Conservation (phyloP, 1,139 yeast genomes). For the Yamadazyma diospyri region DNA sequence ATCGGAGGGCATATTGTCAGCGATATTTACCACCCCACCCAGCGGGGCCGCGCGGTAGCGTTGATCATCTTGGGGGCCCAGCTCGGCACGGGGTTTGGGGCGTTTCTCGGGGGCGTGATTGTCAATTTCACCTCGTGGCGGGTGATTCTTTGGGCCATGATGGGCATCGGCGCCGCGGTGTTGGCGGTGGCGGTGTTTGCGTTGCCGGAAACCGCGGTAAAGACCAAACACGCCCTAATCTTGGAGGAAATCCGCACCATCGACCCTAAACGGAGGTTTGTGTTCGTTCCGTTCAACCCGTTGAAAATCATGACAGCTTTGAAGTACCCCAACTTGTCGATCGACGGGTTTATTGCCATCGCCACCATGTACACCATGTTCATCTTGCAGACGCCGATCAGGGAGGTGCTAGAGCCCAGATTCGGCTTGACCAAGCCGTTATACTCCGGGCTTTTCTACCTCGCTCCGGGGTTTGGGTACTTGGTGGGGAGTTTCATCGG, state of each 20-base stretch:
- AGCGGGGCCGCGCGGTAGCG: constrained; percentile 48
- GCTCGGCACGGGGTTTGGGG: constrained; percentile 47
- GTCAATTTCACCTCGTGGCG: constrained; percentile 51
- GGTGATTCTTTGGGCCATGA: constrained; percentile 44
- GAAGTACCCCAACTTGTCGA: constrained; percentile 35
- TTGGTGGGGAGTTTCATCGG: constrained; percentile 47
- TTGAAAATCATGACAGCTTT: constrained; percentile 36
- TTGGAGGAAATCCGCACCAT: constrained; percentile 16
- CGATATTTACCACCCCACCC: constrained; percentile 43
- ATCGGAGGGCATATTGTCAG: constrained; percentile 45
- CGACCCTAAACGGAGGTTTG: constrained; percentile 30
- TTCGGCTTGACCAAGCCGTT: constrained; percentile 44
- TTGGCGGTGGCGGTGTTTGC: constrained; percentile 26
- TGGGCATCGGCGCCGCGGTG: constrained; percentile 34
- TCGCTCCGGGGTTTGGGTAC: constrained; percentile 53
- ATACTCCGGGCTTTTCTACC: constrained; percentile 47
- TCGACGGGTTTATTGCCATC: constrained; percentile 42
- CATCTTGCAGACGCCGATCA: constrained; percentile 49
- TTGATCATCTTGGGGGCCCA: constrained; percentile 42
- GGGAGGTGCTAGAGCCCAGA: constrained; percentile 52
- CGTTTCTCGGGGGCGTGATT: constrained; percentile 43
- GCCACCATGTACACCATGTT: constrained; percentile 47
- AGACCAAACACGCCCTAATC: constrained; percentile 21
- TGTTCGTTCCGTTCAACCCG: constrained; percentile 42
- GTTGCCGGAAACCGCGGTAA: constrained; percentile 40